These are phyloP conservation scores for Mycena rebaudengoi DNA, from an alignment of 768 basidiomycete genomes.

Conservation along the genomic window DNA sequence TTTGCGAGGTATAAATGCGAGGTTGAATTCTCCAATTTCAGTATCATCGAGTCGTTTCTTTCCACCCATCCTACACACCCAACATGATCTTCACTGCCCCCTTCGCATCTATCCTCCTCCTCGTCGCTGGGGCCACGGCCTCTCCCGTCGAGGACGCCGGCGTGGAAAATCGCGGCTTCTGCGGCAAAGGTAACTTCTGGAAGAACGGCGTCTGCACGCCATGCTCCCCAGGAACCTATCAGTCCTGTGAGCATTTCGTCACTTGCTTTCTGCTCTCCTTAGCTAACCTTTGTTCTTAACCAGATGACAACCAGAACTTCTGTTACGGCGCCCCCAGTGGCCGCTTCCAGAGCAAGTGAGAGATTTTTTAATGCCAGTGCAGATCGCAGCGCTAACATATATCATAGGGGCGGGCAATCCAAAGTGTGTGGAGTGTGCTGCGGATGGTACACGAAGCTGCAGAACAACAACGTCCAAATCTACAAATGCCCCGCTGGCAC, in stretches of 20 bases:
- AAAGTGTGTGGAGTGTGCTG: slow-evolving; percentile 12
- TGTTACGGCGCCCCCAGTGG: slow-evolving; percentile 9
- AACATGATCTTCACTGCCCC: no score
- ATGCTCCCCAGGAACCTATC: slow-evolving; percentile 3
- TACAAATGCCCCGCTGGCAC: slow-evolving; percentile 15
- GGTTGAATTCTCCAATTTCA: no score
- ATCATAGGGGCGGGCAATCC: neutral
- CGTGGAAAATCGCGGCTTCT: no score
- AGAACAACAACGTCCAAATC: slow-evolving; percentile 7
- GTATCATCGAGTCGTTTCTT: no score
- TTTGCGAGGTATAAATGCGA: no score
- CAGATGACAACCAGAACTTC: neutral
- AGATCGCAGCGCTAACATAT: neutral
- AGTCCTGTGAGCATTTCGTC: slow-evolving; percentile 1
- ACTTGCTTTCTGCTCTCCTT: neutral
- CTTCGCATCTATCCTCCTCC: no score
- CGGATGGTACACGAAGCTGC: slow-evolving; percentile 3
- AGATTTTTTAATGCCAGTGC: neutral
- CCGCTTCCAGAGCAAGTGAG: slow-evolving; percentile 3
- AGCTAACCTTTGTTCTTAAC: no score
- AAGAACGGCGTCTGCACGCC: neutral
- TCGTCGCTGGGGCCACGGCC: no score
- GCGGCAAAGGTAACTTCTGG: no score
- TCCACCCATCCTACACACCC: no score
- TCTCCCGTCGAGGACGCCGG: no score